Percentiles rank a stretch among this genome's conserved stretches.
phyloP scores from a whole-genome alignment of 768 basidiomycete genomes.

The Mycena epipterygia region DNA sequence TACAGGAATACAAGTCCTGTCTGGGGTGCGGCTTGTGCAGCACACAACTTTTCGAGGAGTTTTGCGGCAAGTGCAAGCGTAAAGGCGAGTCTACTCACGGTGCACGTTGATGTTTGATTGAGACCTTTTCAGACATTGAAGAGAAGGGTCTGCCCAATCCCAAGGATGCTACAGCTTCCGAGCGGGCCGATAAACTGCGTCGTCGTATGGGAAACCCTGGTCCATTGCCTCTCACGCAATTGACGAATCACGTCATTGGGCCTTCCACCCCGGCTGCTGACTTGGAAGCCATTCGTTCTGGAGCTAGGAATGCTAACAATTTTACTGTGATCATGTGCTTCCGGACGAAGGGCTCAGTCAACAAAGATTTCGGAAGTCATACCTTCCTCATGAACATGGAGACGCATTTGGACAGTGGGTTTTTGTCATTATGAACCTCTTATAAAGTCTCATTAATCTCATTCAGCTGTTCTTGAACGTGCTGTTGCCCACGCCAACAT shows the following conservation, averaged over 20 bases:
- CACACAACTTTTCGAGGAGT: not conserved
- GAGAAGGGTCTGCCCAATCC: not conserved
- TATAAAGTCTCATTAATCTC: not conserved
- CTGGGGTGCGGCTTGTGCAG: slow-evolving; percentile 4
- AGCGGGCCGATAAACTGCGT: not conserved
- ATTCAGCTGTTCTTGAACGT: not conserved
- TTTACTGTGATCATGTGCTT: too few relatives aligned
- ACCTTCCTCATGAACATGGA: too few relatives aligned
- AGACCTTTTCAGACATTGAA: not conserved
- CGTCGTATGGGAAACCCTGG: not conserved
- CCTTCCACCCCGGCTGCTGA: too few relatives aligned
- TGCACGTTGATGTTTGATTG: not conserved
- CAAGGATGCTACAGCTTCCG: not conserved
- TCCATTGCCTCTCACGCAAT: too few relatives aligned
- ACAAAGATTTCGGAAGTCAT: too few relatives aligned
- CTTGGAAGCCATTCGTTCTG: too few relatives aligned
- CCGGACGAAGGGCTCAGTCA: too few relatives aligned
- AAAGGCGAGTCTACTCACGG: not conserved
- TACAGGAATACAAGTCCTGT: not conserved
- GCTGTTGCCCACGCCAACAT: not conserved
- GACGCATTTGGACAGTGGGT: too few relatives aligned
- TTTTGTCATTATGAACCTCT: too few relatives aligned
- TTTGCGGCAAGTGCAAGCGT: not conserved
- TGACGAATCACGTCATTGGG: too few relatives aligned
- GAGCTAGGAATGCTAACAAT: too few relatives aligned